Base-by-base conservation (phyloP, 176 grass and related monocot species). In the Coix lacrymajobi region DNA sequence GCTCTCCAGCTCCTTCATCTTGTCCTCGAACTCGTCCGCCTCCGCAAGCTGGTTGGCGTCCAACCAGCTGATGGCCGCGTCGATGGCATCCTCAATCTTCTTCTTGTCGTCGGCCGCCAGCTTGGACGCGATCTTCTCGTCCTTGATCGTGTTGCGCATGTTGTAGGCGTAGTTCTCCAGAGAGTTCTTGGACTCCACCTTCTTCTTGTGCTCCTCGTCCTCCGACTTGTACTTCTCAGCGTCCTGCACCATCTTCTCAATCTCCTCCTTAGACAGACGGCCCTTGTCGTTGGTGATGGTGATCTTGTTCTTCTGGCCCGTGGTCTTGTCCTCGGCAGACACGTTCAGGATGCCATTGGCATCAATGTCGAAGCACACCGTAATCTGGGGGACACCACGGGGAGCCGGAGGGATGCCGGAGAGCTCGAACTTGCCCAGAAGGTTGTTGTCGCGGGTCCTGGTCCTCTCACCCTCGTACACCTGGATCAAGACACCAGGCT, bases 161-260 rank as follows among this genome's bases (percentile, higher is more conserved):
- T 94, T 94, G 89, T 94, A 94, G 0, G 92, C 54, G 65, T 91
- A 94, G 81, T 94, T 94, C 84, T 94, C 92, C 67, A 94, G 61
- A 0, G 82, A 44, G 63, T 88, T 92, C 90, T 92, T 92, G 0
- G 86, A 19, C 83, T 92, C 90, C 41, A 88, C 81, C 81, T 88
- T 88, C 85, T 91, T 91, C 72, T 91, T 88, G 85, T 91, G 85
- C 82, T 91, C 85, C 85, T 88, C 89, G 8, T 91, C 89, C 81
- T 91, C 89, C 0, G 89, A 84, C 89, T 91, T 91, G 77, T 91
- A 88, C 81, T 88, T 91, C 81, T 91, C 89, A 0, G 85, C 89
- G 1, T 88, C 89, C 82, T 91, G 85, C 20, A 91, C 89, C 89
- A 91, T 91, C 89, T 91, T 91, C 85, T 88, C 89, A 3, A 91